Percentiles rank a stretch among this genome's conserved stretches.
Evolutionary conservation across 2,329 filamentous ascomycete species (phyloP).

Genomic region (Aureobasidium sp.): DNA sequence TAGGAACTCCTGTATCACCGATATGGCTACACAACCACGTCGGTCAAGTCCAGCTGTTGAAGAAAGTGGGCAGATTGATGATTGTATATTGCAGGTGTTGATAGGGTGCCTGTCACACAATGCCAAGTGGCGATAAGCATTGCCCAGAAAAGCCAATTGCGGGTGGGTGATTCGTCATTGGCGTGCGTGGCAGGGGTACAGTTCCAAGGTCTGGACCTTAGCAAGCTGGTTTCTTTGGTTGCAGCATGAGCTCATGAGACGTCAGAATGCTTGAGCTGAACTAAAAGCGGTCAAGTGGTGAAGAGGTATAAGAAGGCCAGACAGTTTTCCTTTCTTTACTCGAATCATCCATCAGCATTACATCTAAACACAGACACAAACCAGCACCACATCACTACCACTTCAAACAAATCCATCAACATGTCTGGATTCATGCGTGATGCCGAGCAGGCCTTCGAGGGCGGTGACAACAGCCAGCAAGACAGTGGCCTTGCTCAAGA

Average conservation of each 20-base stretch:
- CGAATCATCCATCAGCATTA: neutral
- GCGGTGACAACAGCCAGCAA: slow-evolving; percentile 10
- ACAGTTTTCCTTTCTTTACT: neutral
- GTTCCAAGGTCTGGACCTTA: neutral
- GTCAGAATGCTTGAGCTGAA: neutral
- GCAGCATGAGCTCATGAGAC: neutral
- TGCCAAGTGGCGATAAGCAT: neutral
- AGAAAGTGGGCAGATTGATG: neutral
- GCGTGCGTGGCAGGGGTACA: neutral
- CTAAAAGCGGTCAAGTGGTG: neutral
- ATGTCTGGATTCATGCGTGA: slow-evolving; percentile 12
- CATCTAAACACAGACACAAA: neutral
- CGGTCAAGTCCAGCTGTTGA: neutral
- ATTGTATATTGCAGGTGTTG: neutral
- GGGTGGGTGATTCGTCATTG: neutral
- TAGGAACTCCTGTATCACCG: neutral
- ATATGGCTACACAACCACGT: neutral
- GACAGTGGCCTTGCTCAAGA: neutral
- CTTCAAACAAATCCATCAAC: neutral
- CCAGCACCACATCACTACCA: neutral
- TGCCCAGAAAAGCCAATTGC: neutral
- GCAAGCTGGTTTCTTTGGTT: neutral
- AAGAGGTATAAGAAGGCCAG: neutral
- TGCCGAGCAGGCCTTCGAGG: slow-evolving; percentile 6
- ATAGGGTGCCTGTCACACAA: neutral